Conservation (phyloP, 2,329 filamentous ascomycete species). For the Sporothrix phasma region DNA sequence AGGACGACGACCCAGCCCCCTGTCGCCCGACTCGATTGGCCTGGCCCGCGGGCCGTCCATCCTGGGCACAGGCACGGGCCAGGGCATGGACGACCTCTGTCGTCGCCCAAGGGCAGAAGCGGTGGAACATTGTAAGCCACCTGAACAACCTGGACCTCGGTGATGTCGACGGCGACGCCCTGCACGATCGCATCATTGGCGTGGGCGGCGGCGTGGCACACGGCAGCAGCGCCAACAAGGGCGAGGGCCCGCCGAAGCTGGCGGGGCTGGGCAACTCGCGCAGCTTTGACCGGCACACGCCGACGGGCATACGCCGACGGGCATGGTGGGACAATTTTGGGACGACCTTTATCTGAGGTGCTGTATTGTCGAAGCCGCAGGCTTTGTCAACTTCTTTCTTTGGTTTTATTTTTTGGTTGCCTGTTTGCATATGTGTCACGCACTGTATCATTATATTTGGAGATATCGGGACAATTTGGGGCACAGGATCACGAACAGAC, state of each 20-base stretch:
- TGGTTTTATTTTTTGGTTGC: neutral
- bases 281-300: slow-evolving; percentile 18
- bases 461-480: neutral
- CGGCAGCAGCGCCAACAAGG: slow-evolving; percentile 8
- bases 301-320: slow-evolving; percentile 21
- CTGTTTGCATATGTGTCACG: neutral
- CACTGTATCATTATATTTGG: neutral
- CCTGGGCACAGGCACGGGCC: too few relatives aligned
- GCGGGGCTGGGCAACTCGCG: slow-evolving; percentile 13
- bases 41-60: slow-evolving; percentile 27
- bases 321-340: slow-evolving; percentile 27
- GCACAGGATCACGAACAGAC: neutral
- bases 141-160: neutral
- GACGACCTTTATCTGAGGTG: slow-evolving; percentile 26
- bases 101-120: neutral
- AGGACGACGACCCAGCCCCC: neutral
- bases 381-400: neutral
- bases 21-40: slow-evolving; percentile 24
- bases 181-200: neutral
- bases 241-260: slow-evolving; percentile 12
- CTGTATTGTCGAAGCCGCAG: neutral
- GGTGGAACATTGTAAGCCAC: slow-evolving; percentile 8
- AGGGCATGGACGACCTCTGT: neutral
- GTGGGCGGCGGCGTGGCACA: neutral
- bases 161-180: neutral